Base-by-base conservation (phyloP, 2,329 filamentous ascomycete genomes). In the Leptographium radiaticola region DNA sequence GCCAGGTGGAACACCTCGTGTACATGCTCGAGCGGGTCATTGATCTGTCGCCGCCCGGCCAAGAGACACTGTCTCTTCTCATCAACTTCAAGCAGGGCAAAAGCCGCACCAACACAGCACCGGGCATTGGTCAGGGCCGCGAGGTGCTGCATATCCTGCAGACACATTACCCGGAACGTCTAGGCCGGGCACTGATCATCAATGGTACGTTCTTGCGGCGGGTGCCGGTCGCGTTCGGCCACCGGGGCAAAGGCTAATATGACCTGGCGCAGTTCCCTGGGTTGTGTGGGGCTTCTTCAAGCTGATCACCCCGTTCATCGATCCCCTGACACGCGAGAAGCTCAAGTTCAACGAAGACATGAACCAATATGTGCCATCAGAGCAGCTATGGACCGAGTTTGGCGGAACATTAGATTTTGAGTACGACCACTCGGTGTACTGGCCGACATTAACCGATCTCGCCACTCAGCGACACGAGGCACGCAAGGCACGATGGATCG, bases 331-430 rank as follows among this genome's bases (percentile, higher is more conserved):
- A 11, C 83, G 87, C 55, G 83, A 93, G 64, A 98, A 98, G 75
- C 83, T 98, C 72, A 94, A 93, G 73, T 96, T 95, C 77, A 96
- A 97, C 74, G 89, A 95, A 68, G 86, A 94, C 65, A 83, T 95
- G 73, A 77, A 77, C 61, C 75, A 86, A 60, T 89, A 89, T 66
- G 85, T 98, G 20, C 89, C 89, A 6, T 70, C 82, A 9, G 76
- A 84, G 62, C 91, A 97, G 67, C 79, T 98, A 52, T 86, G 89
- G 83, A 84, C 82, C 62, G 76, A 83, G 55, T 83, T 86, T 62
- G 75, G 73, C 61, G 91, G 93, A 55, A 79, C 87, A 50, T 79
- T 95, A 57, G 79, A 90, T 56, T 97, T 98, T 66, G 84, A 89
- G 63, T 98, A 98, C 67, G 87, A 95, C 63, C 93, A 98, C 70